phyloP scores from a whole-genome alignment of 192 early-diverging fungal genomes.

The Coemansia sp. region DNA sequence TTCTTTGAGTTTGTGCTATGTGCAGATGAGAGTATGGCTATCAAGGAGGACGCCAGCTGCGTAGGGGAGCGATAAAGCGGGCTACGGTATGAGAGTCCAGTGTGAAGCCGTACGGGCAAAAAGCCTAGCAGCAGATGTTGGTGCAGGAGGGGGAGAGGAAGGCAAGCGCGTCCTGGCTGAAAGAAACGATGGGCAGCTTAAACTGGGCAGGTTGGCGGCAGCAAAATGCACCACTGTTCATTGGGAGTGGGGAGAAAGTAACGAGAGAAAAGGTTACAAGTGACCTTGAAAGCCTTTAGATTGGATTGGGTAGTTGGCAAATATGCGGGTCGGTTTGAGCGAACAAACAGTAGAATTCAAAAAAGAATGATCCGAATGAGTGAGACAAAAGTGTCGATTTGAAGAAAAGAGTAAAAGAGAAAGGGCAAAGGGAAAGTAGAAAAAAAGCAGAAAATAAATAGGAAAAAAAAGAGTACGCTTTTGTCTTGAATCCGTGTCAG shows the following conservation, averaged over 20 bases:
- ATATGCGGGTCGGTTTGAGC: background rate
- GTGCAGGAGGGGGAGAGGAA: slow-evolving; percentile 47
- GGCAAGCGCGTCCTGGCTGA: slow-evolving; percentile 47
- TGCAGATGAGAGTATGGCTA: background rate
- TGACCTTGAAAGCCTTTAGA: slow-evolving; percentile 5
- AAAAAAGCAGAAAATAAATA: background rate
- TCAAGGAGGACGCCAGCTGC: slow-evolving; percentile 6
- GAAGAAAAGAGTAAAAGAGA: slow-evolving; percentile 4
- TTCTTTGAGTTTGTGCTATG: too few relatives aligned
- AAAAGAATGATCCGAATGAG: background rate
- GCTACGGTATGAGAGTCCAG: slow-evolving; percentile 5
- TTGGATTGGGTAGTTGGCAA: background rate
- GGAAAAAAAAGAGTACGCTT: slow-evolving; percentile 6
- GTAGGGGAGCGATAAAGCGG: background rate
- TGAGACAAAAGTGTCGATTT: slow-evolving; percentile 2
- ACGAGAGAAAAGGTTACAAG: slow-evolving; percentile 11
- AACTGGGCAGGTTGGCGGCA: slow-evolving; percentile 41
- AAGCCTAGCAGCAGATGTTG: slow-evolving; percentile 18
- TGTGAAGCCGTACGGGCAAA: background rate
- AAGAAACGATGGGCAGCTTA: slow-evolving; percentile 41
- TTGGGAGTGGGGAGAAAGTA: slow-evolving; percentile 27
- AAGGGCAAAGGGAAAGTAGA: slow-evolving; percentile 2
- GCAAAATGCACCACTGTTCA: slow-evolving; percentile 47
- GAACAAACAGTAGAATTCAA: slow-evolving; percentile 2
- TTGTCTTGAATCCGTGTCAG: background rate